Conservation (phyloP, 2,329 filamentous ascomycete species). For the Claviceps africana region DNA sequence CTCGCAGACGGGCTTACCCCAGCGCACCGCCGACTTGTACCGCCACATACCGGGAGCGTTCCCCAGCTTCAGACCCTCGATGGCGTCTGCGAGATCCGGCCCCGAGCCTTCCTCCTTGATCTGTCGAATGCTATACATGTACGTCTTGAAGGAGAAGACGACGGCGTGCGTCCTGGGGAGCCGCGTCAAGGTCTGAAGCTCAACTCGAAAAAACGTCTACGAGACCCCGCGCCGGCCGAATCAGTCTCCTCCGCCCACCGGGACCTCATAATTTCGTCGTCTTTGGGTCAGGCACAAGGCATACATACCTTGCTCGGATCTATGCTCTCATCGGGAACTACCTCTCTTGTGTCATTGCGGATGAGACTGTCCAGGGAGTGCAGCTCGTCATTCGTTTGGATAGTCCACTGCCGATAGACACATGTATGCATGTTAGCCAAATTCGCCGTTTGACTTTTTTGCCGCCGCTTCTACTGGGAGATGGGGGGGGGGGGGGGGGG, state of each 20-base stretch:
- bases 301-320: constrained; percentile 23
- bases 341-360: constrained; percentile 16
- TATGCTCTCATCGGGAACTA: constrained; percentile 22
- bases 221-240: neutral
- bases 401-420: constrained; percentile 27
- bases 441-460: neutral
- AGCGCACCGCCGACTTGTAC: constrained; percentile 35
- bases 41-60: constrained; percentile 40
- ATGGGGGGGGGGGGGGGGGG: too few species aligned
- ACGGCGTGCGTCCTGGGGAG: constrained; percentile 32
- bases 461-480: neutral
- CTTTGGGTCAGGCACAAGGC: neutral
- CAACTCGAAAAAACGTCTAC: constrained; percentile 28
- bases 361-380: constrained; percentile 27
- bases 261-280: neutral
- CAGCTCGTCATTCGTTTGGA: constrained; percentile 29
- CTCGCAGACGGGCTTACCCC: constrained; percentile 32
- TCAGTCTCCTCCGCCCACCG: too few species aligned
- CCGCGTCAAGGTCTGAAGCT: constrained; percentile 37
- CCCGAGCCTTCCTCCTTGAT: constrained; percentile 36
- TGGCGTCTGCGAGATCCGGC: constrained; percentile 31
- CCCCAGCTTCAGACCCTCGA: constrained; percentile 35
- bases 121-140: constrained; percentile 32
- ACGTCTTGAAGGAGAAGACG: constrained; percentile 43
- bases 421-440: neutral